These are phyloP conservation scores for Brassica juncea DNA, from an alignment of 345 rosid genomes.

Conservation along the genomic window DNA sequence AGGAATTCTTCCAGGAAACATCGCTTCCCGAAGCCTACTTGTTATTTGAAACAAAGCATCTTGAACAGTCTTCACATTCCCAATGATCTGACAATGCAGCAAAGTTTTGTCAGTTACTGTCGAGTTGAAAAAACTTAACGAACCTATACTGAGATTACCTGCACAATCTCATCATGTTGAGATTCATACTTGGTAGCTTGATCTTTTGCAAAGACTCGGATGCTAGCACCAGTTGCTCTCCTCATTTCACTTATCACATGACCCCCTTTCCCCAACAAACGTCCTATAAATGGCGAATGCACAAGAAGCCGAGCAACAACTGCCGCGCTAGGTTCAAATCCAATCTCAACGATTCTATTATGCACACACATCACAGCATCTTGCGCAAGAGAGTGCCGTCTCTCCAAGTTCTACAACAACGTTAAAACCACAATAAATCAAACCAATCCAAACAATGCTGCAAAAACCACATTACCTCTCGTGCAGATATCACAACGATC, in stretches of 20 bases:
- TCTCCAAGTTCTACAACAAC: constrained; percentile 60
- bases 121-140: background rate
- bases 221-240: constrained; percentile 71
- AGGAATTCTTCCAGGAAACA: constrained; percentile 58
- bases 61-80: constrained; percentile 65
- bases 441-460: background rate
- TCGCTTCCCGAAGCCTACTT: constrained; percentile 62
- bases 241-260: constrained; percentile 67
- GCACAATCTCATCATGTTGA: constrained; percentile 70
- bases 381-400: constrained; percentile 70
- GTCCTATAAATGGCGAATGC: constrained; percentile 63
- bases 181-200: constrained; percentile 55
- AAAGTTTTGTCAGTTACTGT: background rate
- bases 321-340: constrained; percentile 66
- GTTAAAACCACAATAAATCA: background rate
- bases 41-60: constrained; percentile 81
- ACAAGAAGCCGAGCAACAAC: constrained; percentile 75
- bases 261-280: constrained; percentile 73
- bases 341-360: constrained; percentile 68
- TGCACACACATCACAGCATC: constrained; percentile 76
- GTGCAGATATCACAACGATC: constrained; percentile 66
- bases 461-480: constrained; percentile 51
- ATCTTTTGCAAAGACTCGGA: constrained; percentile 65
- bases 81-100: constrained; percentile 56
- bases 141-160: constrained; percentile 45